Evolutionary conservation across 2,329 filamentous ascomycete genomes (phyloP).

Genomic region (Phialophora tarda): DNA sequence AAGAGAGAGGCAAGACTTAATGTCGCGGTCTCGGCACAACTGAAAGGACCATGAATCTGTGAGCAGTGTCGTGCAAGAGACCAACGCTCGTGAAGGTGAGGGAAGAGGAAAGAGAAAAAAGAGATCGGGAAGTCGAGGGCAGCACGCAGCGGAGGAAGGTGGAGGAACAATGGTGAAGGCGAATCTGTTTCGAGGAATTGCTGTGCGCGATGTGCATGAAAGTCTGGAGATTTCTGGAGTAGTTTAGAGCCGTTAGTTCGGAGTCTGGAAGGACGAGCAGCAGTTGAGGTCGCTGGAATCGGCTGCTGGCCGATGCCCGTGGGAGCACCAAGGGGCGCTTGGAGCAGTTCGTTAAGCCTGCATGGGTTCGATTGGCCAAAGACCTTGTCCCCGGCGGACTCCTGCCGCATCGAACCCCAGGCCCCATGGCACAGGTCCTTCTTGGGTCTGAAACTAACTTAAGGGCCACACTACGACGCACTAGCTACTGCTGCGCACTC

Average conservation of each 20-base stretch:
- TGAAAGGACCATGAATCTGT: background rate
- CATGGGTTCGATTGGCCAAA: background rate
- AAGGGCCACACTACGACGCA: constrained; percentile 2
- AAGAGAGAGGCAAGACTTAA: background rate
- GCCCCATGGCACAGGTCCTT: background rate
- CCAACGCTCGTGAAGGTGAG: background rate
- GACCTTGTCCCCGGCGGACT: constrained; percentile 8
- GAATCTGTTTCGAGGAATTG: constrained; percentile 16
- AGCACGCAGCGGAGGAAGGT: background rate
- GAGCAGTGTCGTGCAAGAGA: background rate
- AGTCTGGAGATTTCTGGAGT: constrained; percentile 16
- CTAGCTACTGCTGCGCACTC: constrained; percentile 3
- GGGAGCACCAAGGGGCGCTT: constrained; percentile 1
- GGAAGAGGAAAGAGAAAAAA: constrained; percentile 1
- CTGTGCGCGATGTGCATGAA: constrained; percentile 17
- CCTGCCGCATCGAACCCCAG: constrained; percentile 5
- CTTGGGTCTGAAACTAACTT: constrained; percentile 12
- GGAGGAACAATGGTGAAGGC: constrained; percentile 6
- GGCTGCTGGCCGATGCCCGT: constrained; percentile 11
- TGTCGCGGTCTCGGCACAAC: background rate
- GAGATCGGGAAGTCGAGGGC: constrained; percentile 7
- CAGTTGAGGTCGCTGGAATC: background rate
- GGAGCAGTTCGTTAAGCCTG: background rate
- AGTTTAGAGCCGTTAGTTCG: background rate
- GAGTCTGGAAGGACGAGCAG: background rate